Base-by-base conservation (phyloP, 805 yeast genomes). In the Candida insectorum region DNA sequence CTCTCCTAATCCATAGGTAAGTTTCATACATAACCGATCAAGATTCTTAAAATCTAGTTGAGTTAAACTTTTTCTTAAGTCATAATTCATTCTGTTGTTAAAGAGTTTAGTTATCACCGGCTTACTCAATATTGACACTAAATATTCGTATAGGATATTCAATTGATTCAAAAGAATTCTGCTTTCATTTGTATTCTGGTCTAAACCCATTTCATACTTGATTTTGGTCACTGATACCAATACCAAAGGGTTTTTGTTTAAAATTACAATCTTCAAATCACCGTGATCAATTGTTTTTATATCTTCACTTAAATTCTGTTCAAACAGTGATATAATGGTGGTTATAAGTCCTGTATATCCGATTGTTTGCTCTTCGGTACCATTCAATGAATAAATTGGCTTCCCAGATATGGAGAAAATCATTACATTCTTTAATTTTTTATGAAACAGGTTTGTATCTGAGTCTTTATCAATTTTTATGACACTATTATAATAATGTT, bases 351-450 rank as follows among this genome's bases (percentile, higher is more conserved):
- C 96, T 63, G 82, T 77, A 47, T 82, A 81, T 0, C 86, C 81
- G 27, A 84, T 60, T 2, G 82, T 65, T 11, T 77, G 56, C 23
- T 77, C 80, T 33, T 85, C 89, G 2, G 77, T 62, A 2, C 93
- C 94, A 51, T 79, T 76, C 69, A 81, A 65, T 2, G 94, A 76
- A 56, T 82, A 88, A 5, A 88, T 81, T 2, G 95, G 95, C 52
- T 88, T 88, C 0, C 96, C 96, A 1, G 96, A 95, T 2, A 79
- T 63, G 0, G 95, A 84, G 7, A 88, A 62, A 3, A 88, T 75
- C 45, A 85, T 82, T 49, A 82, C 85, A 39, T 87, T 94, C 53
- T 86, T 87, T 34, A 61, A 45, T 29, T 62, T 66, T 14, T 37
- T 24, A 34, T 53, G 58, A 39, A 67, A 65, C 5, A 18, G 28